phyloP scores from a whole-genome alignment of 441 rosid species.

The Pelargonium citronellum region DNA sequence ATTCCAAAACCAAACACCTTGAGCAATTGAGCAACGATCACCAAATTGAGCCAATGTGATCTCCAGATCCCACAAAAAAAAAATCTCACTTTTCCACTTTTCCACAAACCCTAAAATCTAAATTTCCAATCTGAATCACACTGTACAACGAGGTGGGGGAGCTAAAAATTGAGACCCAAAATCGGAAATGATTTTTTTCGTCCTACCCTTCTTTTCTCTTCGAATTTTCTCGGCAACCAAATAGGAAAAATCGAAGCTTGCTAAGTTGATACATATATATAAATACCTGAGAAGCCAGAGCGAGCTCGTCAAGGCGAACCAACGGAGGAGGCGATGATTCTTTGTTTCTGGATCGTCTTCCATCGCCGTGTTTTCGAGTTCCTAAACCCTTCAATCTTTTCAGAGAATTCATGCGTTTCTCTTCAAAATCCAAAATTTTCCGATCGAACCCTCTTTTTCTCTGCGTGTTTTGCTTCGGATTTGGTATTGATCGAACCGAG shows the following conservation, averaged over 20 bases:
- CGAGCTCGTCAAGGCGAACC: conserved; percentile 50
- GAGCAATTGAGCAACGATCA: background rate
- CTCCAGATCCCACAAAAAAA: conserved; percentile 3
- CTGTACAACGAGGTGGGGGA: background rate
- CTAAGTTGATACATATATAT: background rate
- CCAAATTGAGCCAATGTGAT: conserved; percentile 4
- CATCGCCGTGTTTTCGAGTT: background rate
- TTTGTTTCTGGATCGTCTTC: background rate
- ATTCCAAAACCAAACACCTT: no score
- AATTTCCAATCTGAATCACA: background rate
- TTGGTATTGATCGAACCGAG: background rate
- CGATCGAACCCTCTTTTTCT: background rate
- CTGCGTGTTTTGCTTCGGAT: background rate
- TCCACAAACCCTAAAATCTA: conserved; percentile 6
- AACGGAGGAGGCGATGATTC: background rate
- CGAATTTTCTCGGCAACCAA: background rate
- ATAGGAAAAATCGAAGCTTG: background rate
- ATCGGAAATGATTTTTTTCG: background rate
- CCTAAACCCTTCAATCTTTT: conserved; percentile 4
- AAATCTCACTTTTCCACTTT: background rate
- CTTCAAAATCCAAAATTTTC: background rate
- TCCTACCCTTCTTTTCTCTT: background rate
- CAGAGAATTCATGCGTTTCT: conserved; percentile 1
- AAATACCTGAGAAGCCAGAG: conserved; percentile 63
- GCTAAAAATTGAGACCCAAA: background rate